phyloP scores from a whole-genome alignment of 805 yeast genomes.

The Saccharomycopsis oosterbeekiorum region DNA sequence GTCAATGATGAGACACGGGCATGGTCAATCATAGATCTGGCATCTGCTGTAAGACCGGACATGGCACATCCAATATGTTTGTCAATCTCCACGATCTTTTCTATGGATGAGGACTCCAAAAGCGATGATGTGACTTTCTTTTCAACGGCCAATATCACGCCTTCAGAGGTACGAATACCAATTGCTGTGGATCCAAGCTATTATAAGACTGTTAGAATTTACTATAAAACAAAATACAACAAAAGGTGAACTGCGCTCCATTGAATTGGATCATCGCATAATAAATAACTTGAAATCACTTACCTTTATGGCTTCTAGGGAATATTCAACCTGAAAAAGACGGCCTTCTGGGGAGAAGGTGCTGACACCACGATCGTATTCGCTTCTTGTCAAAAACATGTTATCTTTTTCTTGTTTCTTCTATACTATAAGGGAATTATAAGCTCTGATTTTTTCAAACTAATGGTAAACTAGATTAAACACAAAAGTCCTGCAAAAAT shows the following conservation, averaged over 20 bases:
- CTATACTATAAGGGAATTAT: too few relatives aligned
- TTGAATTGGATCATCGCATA: not conserved
- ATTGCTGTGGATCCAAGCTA: constrained; percentile 91
- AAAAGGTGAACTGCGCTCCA: not conserved
- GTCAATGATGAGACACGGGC: constrained; percentile 86
- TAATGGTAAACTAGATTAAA: too few relatives aligned
- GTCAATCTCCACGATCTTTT: constrained; percentile 92
- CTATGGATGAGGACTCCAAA: constrained; percentile 87
- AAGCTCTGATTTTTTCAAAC: too few relatives aligned
- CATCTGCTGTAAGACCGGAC: constrained; percentile 98
- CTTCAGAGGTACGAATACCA: constrained; percentile 91
- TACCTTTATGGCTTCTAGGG: constrained; percentile 90
- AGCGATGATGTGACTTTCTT: constrained; percentile 91
- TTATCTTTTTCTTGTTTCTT: not conserved
- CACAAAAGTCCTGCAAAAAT: not conserved
- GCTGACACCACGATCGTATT: constrained; percentile 97
- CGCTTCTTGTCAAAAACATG: constrained; percentile 99
- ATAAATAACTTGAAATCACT: constrained; percentile 20
- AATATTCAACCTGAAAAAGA: constrained; percentile 94
- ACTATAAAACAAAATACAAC: not conserved
- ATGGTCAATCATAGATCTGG: constrained; percentile 96
- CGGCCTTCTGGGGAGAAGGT: constrained; percentile 99
- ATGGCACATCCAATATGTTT: constrained; percentile 95
- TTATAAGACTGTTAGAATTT: constrained; percentile 1
- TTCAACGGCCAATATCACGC: constrained; percentile 93